phyloP scores from a whole-genome alignment of 2,329 filamentous ascomycete species.

The Aspergillus neotritici region DNA sequence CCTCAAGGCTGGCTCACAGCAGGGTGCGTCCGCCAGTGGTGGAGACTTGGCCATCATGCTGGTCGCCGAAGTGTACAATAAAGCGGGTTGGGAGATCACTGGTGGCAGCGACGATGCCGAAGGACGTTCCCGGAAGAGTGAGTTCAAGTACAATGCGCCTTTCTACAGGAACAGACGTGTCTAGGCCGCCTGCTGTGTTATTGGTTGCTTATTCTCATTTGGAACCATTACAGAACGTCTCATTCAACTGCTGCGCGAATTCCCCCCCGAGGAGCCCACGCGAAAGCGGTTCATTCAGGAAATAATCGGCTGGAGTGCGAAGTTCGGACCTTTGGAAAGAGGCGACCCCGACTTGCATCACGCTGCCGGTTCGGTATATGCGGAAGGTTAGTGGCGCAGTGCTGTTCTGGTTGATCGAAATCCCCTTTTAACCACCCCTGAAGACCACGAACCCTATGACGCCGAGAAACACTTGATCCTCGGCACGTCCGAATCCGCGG shows the following conservation, averaged over 20 bases:
- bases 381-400: constrained; percentile 53
- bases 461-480: constrained; percentile 85
- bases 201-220: constrained; percentile 4
- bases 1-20: constrained; percentile 56
- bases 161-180: background rate
- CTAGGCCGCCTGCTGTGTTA: background rate
- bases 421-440: constrained; percentile 11
- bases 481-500: constrained; percentile 82
- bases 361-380: constrained; percentile 78
- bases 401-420: background rate
- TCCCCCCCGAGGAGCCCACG: constrained; percentile 77
- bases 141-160: constrained; percentile 8
- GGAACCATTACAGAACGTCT: constrained; percentile 48
- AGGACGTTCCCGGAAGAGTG: constrained; percentile 59
- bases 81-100: constrained; percentile 67
- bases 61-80: constrained; percentile 84
- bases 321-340: constrained; percentile 77
- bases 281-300: constrained; percentile 88
- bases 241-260: constrained; percentile 72
- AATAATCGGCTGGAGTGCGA: constrained; percentile 80
- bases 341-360: constrained; percentile 95
- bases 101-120: constrained; percentile 49
- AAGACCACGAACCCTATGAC: constrained; percentile 84
- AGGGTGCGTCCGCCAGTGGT: constrained; percentile 88
- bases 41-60: constrained; percentile 83